These are phyloP conservation scores for Liquidambar formosana DNA, from an alignment of 164 flowering plant genomes.

Conservation along the genomic window DNA sequence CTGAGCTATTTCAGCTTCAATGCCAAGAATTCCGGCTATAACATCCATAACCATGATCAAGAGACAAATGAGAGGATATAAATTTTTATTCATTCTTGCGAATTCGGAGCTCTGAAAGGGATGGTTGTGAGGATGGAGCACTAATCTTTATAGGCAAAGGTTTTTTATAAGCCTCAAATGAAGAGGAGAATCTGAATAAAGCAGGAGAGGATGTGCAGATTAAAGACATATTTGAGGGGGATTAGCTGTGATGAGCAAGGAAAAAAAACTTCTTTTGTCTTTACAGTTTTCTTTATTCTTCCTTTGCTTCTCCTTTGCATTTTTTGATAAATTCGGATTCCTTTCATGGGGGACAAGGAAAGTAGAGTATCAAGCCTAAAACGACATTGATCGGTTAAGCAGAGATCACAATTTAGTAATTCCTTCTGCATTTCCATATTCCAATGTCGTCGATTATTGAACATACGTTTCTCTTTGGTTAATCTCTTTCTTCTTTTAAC, in stretches of 20 bases:
- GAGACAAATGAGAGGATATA: constrained; percentile 49
- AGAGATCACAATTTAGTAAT: too few relatives aligned
- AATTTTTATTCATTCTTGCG: background rate
- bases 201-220: constrained; percentile 7
- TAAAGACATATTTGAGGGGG: background rate
- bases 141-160: background rate
- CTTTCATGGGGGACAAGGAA: constrained; percentile 61
- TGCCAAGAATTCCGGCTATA: constrained; percentile 81
- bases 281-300: constrained; percentile 36
- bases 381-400: too few relatives aligned
- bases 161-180: background rate
- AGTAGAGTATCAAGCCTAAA: constrained; percentile 12
- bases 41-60: constrained; percentile 62
- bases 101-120: background rate
- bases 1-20: constrained; percentile 79
- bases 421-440: too few relatives aligned
- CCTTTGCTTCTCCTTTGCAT: constrained; percentile 10
- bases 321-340: constrained; percentile 39
- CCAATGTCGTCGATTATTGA: too few relatives aligned
- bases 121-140: background rate
- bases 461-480: too few relatives aligned
- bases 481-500: too few relatives aligned
- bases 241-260: constrained; percentile 19
- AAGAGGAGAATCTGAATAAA: constrained; percentile 32
- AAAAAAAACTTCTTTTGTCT: constrained; percentile 35